phyloP scores from a whole-genome alignment of 345 rosid genomes.

The Gossypioides kirkii region DNA sequence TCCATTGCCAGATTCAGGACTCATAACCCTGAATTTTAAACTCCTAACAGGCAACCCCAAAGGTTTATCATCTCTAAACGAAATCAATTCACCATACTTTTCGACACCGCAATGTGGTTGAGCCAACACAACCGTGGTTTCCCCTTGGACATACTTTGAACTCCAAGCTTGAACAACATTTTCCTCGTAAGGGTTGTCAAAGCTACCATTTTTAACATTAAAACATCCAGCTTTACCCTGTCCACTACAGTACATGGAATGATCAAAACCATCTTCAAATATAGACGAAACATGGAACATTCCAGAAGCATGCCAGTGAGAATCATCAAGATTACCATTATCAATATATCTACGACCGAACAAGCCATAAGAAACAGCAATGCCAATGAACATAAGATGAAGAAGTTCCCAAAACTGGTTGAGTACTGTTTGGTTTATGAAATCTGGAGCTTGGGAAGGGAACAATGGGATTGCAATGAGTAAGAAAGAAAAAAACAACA shows the following conservation, averaged over 20 bases:
- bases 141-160: constrained; percentile 51
- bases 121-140: constrained; percentile 54
- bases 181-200: constrained; percentile 25
- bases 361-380: constrained; percentile 85
- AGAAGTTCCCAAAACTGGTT: constrained; percentile 73
- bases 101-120: constrained; percentile 38
- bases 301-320: constrained; percentile 42
- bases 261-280: constrained; percentile 55
- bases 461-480: constrained; percentile 65
- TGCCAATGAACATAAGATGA: constrained; percentile 55
- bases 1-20: constrained; percentile 26
- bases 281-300: constrained; percentile 46
- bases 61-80: constrained; percentile 30
- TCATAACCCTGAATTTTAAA: constrained; percentile 36
- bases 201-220: constrained; percentile 23
- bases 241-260: constrained; percentile 16
- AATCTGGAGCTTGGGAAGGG: constrained; percentile 76
- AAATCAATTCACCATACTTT: constrained; percentile 21
- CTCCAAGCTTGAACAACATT: constrained; percentile 48
- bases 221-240: constrained; percentile 21
- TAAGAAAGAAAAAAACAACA: constrained; percentile 40
- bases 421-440: constrained; percentile 42
- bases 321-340: constrained; percentile 27
- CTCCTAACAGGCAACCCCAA: constrained; percentile 83
- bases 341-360: constrained; percentile 58